phyloP scores from a whole-genome alignment of 331 rosid genomes.

The Malus hybrid region DNA sequence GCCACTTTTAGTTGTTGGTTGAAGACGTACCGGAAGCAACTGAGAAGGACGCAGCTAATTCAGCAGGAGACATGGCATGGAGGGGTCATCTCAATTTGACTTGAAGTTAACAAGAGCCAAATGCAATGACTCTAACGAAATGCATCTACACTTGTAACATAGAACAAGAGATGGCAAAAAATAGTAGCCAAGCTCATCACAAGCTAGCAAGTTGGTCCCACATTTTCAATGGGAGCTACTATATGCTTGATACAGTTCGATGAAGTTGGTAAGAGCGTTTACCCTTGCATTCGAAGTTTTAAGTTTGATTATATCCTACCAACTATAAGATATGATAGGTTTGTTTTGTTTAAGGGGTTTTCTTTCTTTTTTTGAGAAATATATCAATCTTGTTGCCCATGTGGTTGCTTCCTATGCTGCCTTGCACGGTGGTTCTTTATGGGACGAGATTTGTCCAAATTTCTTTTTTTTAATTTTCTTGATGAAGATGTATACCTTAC shows the following conservation, averaged over 20 bases:
- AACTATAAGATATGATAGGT: too few species aligned
- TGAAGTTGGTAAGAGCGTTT: too few species aligned
- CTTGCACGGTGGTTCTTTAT: too few species aligned
- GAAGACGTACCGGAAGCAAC: background rate
- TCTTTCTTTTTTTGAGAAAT: too few species aligned
- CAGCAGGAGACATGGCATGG: background rate
- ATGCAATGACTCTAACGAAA: background rate
- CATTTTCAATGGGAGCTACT: background rate
- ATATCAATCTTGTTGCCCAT: too few species aligned
- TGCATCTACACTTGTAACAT: background rate
- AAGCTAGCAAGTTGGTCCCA: background rate
- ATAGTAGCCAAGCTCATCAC: background rate
- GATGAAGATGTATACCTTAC: background rate
- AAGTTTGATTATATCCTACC: too few species aligned
- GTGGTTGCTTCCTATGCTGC: too few species aligned
- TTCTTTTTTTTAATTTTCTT: too few species aligned
- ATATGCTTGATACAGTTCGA: background rate
- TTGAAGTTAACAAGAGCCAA: background rate
- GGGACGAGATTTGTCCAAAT: too few species aligned
- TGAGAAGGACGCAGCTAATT: background rate
- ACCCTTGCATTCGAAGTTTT: too few species aligned
- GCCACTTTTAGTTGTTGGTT: background rate
- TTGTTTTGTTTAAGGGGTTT: too few species aligned
- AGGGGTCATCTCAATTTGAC: background rate
- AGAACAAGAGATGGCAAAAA: background rate